Evolutionary conservation across 768 basidiomycete species (phyloP).

Genomic region (Porphyrellus cyaneotinctus): DNA sequence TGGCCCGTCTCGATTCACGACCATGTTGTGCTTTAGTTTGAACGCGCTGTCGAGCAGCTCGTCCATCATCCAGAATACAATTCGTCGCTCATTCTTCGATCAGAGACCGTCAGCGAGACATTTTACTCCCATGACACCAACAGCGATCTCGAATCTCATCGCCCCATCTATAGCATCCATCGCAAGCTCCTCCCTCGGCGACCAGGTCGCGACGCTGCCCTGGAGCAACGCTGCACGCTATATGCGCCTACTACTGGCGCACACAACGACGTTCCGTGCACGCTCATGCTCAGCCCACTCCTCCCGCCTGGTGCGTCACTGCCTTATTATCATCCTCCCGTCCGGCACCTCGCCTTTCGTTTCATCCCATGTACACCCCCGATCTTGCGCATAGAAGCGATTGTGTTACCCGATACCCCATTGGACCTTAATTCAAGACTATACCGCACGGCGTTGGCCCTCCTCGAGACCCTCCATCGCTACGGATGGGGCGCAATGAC

Average conservation of each 20-base stretch:
- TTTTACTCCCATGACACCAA: slow-evolving; percentile 38
- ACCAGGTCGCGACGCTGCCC: slow-evolving; percentile 65
- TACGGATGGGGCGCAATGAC: slow-evolving; percentile 83
- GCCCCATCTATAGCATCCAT: slow-evolving; percentile 50
- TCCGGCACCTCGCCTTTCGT: slow-evolving; percentile 77
- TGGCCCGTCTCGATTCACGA: background rate
- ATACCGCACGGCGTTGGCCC: slow-evolving; percentile 73
- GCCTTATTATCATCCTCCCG: slow-evolving; percentile 90
- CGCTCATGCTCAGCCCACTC: slow-evolving; percentile 61
- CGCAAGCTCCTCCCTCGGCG: slow-evolving; percentile 72
- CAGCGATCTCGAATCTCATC: slow-evolving; percentile 34
- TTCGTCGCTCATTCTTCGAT: slow-evolving; percentile 83
- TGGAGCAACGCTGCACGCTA: slow-evolving; percentile 81
- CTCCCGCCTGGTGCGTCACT: slow-evolving; percentile 41
- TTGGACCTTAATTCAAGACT: slow-evolving; percentile 58
- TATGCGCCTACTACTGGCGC: slow-evolving; percentile 37
- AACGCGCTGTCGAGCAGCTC: slow-evolving; percentile 63
- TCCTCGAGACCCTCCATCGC: slow-evolving; percentile 81
- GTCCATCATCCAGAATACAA: slow-evolving; percentile 91
- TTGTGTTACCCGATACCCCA: slow-evolving; percentile 41
- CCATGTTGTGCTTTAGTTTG: slow-evolving; percentile 51
- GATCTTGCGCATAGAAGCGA: slow-evolving; percentile 20
- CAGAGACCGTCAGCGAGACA: slow-evolving; percentile 52
- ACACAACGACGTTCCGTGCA: slow-evolving; percentile 27
- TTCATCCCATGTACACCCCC: slow-evolving; percentile 42